Percentiles rank a stretch among this genome's conserved stretches.
Conservation (phyloP, 768 basidiomycete species). For the Chlorophyllum brunneum region DNA sequence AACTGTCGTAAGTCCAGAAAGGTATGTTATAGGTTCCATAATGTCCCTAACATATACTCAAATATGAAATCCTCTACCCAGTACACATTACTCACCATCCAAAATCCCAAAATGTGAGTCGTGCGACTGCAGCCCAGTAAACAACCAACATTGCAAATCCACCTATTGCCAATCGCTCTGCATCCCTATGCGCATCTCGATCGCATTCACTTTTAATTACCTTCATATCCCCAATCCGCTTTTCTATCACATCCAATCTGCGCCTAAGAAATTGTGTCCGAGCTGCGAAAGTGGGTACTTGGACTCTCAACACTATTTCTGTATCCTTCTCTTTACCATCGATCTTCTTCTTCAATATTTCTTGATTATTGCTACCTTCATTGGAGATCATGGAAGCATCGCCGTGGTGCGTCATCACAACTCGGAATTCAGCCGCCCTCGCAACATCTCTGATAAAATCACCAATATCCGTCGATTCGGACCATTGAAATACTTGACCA, state of each 20-base stretch:
- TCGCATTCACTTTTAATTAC: slow-evolving; percentile 54
- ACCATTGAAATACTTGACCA: slow-evolving; percentile 48
- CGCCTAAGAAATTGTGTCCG: slow-evolving; percentile 56
- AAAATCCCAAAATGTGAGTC: slow-evolving; percentile 63
- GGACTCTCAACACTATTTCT: slow-evolving; percentile 37
- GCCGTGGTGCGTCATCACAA: slow-evolving; percentile 33
- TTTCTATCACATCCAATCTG: slow-evolving; percentile 38
- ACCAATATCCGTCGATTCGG: slow-evolving; percentile 57
- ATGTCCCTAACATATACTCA: background rate
- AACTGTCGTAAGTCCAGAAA: slow-evolving; percentile 59
- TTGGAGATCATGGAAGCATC: no score
- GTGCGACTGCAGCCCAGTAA: slow-evolving; percentile 63
- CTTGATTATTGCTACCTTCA: slow-evolving; percentile 4
- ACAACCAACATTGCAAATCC: slow-evolving; percentile 57
- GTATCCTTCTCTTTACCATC: slow-evolving; percentile 8
- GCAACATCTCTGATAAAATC: slow-evolving; percentile 67
- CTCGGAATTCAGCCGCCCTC: slow-evolving; percentile 47
- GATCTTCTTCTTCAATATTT: slow-evolving; percentile 4
- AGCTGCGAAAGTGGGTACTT: slow-evolving; percentile 61
- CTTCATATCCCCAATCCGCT: slow-evolving; percentile 47
- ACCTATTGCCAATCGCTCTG: slow-evolving; percentile 50
- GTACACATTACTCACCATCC: slow-evolving; percentile 40
- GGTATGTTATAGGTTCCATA: slow-evolving; percentile 69
- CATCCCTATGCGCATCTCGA: slow-evolving; percentile 50
- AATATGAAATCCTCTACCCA: background rate